Conservation (phyloP, 805 yeast species). For the Lipomyces spencermartinsiae region DNA sequence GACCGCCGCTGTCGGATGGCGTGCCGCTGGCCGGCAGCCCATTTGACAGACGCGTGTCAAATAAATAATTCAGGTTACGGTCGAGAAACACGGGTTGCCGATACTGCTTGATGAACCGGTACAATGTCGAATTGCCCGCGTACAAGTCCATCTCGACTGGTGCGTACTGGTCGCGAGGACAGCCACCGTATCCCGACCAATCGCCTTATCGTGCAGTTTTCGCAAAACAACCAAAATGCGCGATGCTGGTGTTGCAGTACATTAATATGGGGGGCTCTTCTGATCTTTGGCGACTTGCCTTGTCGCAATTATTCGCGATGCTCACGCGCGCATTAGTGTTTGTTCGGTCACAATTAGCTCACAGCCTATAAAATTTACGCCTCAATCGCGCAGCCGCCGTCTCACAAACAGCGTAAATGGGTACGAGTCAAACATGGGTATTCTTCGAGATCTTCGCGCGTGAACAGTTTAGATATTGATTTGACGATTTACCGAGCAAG, state of each 20-base stretch:
- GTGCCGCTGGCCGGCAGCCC: neutral
- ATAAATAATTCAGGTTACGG: constrained; percentile 31
- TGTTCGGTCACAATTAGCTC: neutral
- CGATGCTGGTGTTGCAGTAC: neutral
- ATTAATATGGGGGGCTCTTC: too few relatives aligned
- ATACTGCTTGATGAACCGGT: constrained; percentile 27
- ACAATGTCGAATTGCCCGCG: constrained; percentile 33
- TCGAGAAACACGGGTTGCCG: constrained; percentile 34
- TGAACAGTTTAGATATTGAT: neutral
- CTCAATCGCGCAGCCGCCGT: neutral
- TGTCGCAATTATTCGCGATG: neutral
- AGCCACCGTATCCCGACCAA: constrained; percentile 1
- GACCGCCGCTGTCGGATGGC: constrained; percentile 1
- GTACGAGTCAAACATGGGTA: neutral
- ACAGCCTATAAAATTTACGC: neutral
- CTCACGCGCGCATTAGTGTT: neutral
- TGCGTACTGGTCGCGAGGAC: neutral
- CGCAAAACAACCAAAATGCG: neutral
- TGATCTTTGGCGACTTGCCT: neutral
- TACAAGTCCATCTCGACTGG: constrained; percentile 25
- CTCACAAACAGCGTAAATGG: neutral
- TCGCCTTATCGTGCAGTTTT: neutral
- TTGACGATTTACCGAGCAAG: neutral
- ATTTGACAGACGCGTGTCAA: constrained; percentile 15
- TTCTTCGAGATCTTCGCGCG: neutral